Evolutionary conservation across 352 stramenopile genomes (phyloP).

Genomic region (Globisporangium recalcitrans): DNA sequence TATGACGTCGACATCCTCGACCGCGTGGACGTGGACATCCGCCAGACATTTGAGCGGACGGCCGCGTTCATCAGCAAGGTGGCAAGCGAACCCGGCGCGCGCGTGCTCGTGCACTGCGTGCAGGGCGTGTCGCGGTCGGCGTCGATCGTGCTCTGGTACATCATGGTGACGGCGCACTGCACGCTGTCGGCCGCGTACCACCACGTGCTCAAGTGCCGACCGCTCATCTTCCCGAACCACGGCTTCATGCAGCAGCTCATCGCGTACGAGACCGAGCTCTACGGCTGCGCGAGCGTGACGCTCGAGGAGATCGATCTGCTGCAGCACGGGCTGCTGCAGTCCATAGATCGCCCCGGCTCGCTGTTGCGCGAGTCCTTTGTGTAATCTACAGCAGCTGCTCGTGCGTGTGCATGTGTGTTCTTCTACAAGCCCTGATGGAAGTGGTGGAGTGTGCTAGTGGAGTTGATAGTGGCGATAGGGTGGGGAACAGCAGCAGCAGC

Average conservation of each 20-base stretch:
- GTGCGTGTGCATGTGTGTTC: background rate
- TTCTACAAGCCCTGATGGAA: background rate
- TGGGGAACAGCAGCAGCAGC: background rate
- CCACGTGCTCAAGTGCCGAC: constrained; percentile 70
- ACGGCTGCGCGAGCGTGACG: constrained; percentile 59
- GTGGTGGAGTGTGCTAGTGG: background rate
- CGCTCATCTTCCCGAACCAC: constrained; percentile 75
- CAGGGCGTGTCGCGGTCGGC: constrained; percentile 75
- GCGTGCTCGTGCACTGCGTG: constrained; percentile 81
- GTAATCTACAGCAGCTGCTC: constrained; percentile 1
- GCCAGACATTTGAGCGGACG: constrained; percentile 38
- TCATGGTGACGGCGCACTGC: constrained; percentile 69
- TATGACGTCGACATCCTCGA: constrained; percentile 62
- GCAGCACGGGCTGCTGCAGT: constrained; percentile 54
- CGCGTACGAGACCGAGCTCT: constrained; percentile 55
- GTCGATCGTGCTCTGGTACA: constrained; percentile 75
- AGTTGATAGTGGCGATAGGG: background rate
- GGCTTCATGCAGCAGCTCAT: constrained; percentile 80
- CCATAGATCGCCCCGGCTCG: constrained; percentile 56
- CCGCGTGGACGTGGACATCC: constrained; percentile 54
- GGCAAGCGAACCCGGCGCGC: constrained; percentile 15
- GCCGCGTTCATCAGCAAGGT: constrained; percentile 55
- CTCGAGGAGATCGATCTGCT: constrained; percentile 64
- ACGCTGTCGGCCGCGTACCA: constrained; percentile 73
- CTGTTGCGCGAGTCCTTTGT: constrained; percentile 43